Conservation (phyloP, 805 yeast genomes). For the Hanseniaspora jakobsenii region DNA sequence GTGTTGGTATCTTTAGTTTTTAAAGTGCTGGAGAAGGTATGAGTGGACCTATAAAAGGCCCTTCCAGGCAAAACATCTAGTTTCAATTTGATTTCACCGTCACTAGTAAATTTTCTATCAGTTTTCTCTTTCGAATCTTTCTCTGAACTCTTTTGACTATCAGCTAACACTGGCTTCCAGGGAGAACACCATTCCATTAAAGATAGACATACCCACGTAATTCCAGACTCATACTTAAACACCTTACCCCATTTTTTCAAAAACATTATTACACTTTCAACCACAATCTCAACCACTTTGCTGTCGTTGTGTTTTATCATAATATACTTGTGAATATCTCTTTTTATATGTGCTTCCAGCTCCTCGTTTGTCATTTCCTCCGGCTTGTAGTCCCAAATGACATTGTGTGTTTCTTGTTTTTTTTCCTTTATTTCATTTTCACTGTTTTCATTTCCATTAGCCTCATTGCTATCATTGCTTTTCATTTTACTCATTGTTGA, state of each 20-base stretch:
- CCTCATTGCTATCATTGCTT: slow-evolving; percentile 9
- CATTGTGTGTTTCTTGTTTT: slow-evolving; percentile 21
- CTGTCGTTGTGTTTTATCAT: slow-evolving; percentile 28
- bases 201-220: slow-evolving; percentile 80
- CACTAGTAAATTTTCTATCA: not conserved
- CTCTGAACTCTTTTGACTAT: no score
- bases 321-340: slow-evolving; percentile 52
- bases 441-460: slow-evolving; percentile 11
- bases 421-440: slow-evolving; percentile 31
- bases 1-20: no score
- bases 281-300: slow-evolving; percentile 8
- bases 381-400: slow-evolving; percentile 14
- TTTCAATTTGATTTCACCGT: not conserved
- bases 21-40: no score
- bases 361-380: slow-evolving; percentile 20
- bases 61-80: slow-evolving; percentile 15
- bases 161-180: no score
- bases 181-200: slow-evolving; percentile 81
- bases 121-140: slow-evolving; percentile 15
- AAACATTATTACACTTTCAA: slow-evolving; percentile 37
- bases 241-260: slow-evolving; percentile 66
- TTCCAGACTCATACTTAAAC: slow-evolving; percentile 66
- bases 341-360: slow-evolving; percentile 33
- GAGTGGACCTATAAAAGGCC: slow-evolving; percentile 14
- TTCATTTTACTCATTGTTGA: not conserved